Evolutionary conservation across 345 rosid species (phyloP).

Genomic region (Moricandia arvensis): DNA sequence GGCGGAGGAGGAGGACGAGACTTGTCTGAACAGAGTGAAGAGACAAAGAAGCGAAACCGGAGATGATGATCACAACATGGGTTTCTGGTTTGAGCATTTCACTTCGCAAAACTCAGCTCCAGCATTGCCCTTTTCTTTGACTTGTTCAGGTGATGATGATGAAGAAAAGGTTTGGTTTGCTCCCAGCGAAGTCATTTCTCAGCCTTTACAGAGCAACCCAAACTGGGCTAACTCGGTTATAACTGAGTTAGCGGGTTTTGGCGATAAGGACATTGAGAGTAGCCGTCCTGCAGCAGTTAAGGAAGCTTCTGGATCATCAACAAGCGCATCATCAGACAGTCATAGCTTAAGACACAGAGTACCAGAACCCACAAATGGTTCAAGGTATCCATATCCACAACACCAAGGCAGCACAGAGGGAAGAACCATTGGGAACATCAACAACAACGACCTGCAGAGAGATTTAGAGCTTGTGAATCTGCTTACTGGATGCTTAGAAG

Average conservation of each 20-base stretch:
- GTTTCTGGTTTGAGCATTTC: constrained; percentile 78
- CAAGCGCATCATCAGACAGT: constrained; percentile 75
- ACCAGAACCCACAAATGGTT: constrained; percentile 43
- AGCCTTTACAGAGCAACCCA: constrained; percentile 69
- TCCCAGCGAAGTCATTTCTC: constrained; percentile 66
- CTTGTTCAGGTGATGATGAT: constrained; percentile 59
- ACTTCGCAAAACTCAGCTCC: constrained; percentile 43
- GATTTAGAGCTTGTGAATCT: constrained; percentile 79
- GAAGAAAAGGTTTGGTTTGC: constrained; percentile 71
- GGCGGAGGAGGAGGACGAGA: constrained; percentile 66
- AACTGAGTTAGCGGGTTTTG: constrained; percentile 66
- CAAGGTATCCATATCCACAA: constrained; percentile 45
- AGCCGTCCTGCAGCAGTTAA: constrained; percentile 52
- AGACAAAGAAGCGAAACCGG: constrained; percentile 58
- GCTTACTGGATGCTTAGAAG: constrained; percentile 77
- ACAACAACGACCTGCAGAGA: constrained; percentile 41
- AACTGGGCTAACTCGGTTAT: constrained; percentile 72
- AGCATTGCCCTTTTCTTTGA: constrained; percentile 65
- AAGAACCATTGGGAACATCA: constrained; percentile 39
- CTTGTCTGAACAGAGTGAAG: constrained; percentile 62
- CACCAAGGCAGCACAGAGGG: constrained; percentile 46
- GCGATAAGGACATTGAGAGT: constrained; percentile 63
- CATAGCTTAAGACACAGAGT: constrained; percentile 53
- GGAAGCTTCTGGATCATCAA: constrained; percentile 80
- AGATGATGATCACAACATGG: constrained; percentile 50